Percentiles rank a stretch among this genome's conserved stretches.
phyloP scores from a whole-genome alignment of 179 eudicot species.

The Camellia oleifera region DNA sequence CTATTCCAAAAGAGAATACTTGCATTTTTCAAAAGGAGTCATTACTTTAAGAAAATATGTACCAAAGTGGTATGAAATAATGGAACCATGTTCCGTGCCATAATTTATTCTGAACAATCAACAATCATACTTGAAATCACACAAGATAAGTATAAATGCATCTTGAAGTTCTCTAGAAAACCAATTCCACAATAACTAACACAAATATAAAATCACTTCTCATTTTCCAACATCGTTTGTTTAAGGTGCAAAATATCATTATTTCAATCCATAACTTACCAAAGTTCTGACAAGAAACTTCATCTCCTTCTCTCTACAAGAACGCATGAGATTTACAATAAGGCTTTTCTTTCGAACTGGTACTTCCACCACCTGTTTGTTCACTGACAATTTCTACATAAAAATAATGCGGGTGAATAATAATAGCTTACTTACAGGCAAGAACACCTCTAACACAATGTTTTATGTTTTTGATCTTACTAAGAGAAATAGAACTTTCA shows the following conservation, averaged over 20 bases:
- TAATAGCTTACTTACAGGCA: not conserved
- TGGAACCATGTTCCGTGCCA: not conserved
- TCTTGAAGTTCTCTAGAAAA: not conserved
- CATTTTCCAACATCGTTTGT: not conserved
- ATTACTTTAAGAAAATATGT: not conserved
- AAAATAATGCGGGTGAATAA: not conserved
- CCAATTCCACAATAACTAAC: not conserved
- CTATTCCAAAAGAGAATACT: not conserved
- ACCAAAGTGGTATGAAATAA: not conserved
- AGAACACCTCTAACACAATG: conserved; percentile 5
- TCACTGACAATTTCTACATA: conserved; percentile 49
- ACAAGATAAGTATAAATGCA: not conserved
- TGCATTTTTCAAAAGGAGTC: not conserved
- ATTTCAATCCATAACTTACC: conserved; percentile 48
- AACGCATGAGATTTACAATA: conserved; percentile 82
- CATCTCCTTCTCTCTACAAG: conserved; percentile 96
- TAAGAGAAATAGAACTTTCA: not conserved
- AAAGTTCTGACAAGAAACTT: conserved; percentile 91
- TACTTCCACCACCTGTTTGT: conserved; percentile 92
- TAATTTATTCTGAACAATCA: not conserved
- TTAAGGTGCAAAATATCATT: not conserved
- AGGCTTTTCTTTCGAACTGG: conserved; percentile 69
- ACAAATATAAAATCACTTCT: not conserved
- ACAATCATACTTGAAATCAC: not conserved
- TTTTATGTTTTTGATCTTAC: not conserved